A percentile compares a stretch with the other conserved stretches of the same genome.
phyloP scores from a whole-genome alignment of 78 protist species.

The Isochrysis galbana region DNA sequence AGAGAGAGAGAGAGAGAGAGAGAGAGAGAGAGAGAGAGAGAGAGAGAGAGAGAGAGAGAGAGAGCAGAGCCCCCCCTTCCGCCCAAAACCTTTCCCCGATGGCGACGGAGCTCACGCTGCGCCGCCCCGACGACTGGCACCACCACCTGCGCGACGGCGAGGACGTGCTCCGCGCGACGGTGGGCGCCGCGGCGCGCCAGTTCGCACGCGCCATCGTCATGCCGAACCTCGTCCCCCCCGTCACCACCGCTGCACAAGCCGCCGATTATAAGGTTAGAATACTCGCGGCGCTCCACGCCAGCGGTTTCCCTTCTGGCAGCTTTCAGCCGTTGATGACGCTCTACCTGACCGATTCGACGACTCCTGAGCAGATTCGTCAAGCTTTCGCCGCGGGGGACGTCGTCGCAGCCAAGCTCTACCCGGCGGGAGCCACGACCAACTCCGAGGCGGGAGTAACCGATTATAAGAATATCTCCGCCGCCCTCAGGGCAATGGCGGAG shows the following conservation, averaged over 20 bases:
- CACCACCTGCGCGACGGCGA: conserved; percentile 47
- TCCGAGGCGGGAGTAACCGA: conserved; percentile 27
- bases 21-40: too few relatives aligned
- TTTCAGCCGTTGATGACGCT: conserved; percentile 32
- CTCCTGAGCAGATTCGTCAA: neutral
- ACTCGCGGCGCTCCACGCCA: neutral
- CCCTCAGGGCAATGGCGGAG: neutral
- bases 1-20: too few relatives aligned
- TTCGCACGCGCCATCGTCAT: neutral
- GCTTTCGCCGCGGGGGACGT: neutral
- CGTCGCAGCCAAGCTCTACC: conserved; percentile 39
- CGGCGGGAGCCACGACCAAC: conserved; percentile 53
- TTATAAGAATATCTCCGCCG: neutral
- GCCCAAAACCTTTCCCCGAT: too few relatives aligned
- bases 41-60: too few relatives aligned
- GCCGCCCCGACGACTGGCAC: conserved; percentile 34
- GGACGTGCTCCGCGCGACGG: conserved; percentile 12
- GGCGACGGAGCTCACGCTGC: neutral
- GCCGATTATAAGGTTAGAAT: neutral
- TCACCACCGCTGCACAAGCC: neutral
- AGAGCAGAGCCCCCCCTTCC: too few relatives aligned
- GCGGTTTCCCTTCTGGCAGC: neutral
- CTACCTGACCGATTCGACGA: conserved; percentile 37
- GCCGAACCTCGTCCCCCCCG: conserved; percentile 42
- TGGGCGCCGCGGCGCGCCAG: neutral